A percentile compares a stretch with the other conserved stretches of the same genome.
Evolutionary conservation across 192 early-diverging fungal genomes (phyloP).

Genomic region (Kappamyces sp.): DNA sequence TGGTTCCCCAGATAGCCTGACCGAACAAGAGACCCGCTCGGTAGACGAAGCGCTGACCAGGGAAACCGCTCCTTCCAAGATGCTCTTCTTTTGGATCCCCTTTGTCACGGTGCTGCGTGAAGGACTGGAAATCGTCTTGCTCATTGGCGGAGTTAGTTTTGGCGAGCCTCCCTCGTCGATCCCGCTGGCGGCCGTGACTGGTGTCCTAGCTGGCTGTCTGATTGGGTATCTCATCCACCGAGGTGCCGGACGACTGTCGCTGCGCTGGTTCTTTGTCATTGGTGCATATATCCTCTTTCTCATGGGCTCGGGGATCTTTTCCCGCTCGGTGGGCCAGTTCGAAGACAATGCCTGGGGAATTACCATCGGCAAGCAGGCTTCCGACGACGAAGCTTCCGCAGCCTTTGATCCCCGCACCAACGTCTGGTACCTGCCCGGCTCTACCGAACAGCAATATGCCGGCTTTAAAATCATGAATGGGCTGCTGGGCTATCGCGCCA

Average conservation of each 20-base stretch:
- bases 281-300: constrained; percentile 70
- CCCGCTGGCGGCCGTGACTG: constrained; percentile 72
- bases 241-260: constrained; percentile 58
- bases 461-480: constrained; percentile 72
- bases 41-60: too few relatives aligned
- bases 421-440: constrained; percentile 59
- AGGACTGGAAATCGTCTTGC: constrained; percentile 83
- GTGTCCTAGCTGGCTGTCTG: constrained; percentile 57
- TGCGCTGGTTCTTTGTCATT: constrained; percentile 74
- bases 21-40: too few relatives aligned
- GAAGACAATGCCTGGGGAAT: constrained; percentile 62
- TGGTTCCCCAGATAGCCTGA: too few relatives aligned
- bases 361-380: constrained; percentile 45
- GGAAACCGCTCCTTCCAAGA: too few relatives aligned
- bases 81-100: constrained; percentile 71
- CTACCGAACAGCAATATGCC: constrained; percentile 34
- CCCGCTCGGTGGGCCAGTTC: constrained; percentile 59
- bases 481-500: constrained; percentile 71
- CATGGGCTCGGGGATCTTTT: constrained; percentile 75
- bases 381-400: constrained; percentile 52
- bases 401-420: constrained; percentile 53
- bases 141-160: constrained; percentile 78
- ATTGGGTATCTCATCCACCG: constrained; percentile 74
- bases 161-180: constrained; percentile 60
- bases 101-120: constrained; percentile 82